phyloP scores from a whole-genome alignment of 192 early-diverging fungal species.

The Kickxella alabastrina region DNA sequence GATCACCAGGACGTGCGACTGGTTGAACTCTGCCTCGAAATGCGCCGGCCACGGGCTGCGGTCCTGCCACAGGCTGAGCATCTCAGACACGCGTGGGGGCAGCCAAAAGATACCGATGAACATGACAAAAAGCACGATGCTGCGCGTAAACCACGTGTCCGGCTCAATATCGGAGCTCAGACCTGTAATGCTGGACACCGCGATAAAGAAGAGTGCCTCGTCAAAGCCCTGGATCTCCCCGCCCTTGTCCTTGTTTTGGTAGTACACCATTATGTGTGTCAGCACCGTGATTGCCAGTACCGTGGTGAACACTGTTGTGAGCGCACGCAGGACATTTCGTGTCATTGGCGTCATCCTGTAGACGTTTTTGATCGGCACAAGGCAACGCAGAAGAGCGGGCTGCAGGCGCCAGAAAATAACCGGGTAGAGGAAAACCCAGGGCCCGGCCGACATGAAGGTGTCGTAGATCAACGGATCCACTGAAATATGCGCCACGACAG shows the following conservation, averaged over 20 bases:
- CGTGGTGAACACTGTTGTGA: conserved; percentile 63
- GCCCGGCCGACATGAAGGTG: conserved; percentile 62
- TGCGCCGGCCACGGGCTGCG: conserved; percentile 56
- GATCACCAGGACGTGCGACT: conserved; percentile 62
- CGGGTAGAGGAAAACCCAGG: conserved; percentile 56
- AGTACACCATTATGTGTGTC: conserved; percentile 62
- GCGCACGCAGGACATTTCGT: conserved; percentile 59
- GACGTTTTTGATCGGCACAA: conserved; percentile 64
- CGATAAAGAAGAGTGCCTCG: conserved; percentile 60
- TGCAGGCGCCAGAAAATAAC: conserved; percentile 67
- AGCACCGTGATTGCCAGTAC: conserved; percentile 68
- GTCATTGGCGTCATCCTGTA: conserved; percentile 56
- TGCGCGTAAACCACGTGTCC: conserved; percentile 52
- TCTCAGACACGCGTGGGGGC: conserved; percentile 61
- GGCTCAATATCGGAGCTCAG: conserved; percentile 66
- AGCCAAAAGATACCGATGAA: conserved; percentile 68
- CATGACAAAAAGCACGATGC: conserved; percentile 65
- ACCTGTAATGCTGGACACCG: conserved; percentile 58
- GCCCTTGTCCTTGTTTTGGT: conserved; percentile 53
- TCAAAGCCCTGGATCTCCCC: conserved; percentile 51
- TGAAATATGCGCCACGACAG: conserved; percentile 36
- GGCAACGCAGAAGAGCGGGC: conserved; percentile 54
- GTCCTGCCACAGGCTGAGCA: conserved; percentile 58
- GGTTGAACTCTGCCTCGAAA: conserved; percentile 52
- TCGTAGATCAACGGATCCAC: conserved; percentile 35